A percentile compares a stretch with the other conserved stretches of the same genome.
Conservation (phyloP, 2,329 filamentous ascomycete species). For the Neonectria hederae region DNA sequence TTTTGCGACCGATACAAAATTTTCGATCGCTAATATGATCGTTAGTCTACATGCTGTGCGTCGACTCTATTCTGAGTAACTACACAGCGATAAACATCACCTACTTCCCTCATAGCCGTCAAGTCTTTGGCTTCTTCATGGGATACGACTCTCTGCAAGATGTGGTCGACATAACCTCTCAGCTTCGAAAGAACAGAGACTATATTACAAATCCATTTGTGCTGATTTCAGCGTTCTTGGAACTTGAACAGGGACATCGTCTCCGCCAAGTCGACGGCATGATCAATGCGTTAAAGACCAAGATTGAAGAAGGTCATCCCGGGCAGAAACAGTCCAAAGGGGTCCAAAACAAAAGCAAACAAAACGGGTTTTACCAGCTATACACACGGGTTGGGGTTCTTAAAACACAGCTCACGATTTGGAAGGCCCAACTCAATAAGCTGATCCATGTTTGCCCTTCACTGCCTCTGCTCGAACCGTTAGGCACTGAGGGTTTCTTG, state of each 20-base stretch:
- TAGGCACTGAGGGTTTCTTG: background rate
- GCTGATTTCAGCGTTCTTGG: slow-evolving; percentile 10
- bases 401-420: background rate
- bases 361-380: background rate
- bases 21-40: background rate
- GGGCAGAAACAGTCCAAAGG: background rate
- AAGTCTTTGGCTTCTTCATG: slow-evolving; percentile 15
- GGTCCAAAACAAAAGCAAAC: background rate
- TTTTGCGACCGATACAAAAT: background rate
- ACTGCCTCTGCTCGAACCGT: background rate
- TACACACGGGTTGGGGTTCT: background rate
- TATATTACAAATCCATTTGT: slow-evolving; percentile 18
- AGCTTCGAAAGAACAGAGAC: slow-evolving; percentile 7
- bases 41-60: slow-evolving; percentile 13
- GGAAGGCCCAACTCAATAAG: background rate
- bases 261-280: background rate
- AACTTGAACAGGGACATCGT: background rate
- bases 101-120: slow-evolving; percentile 13
- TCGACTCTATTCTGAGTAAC: slow-evolving; percentile 17
- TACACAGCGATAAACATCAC: slow-evolving; percentile 17
- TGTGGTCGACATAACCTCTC: background rate
- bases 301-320: background rate
- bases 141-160: slow-evolving; percentile 1
- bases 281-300: background rate
- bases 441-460: background rate